Conservation (phyloP, 805 yeast genomes). For the Candida ipomoeae region DNA sequence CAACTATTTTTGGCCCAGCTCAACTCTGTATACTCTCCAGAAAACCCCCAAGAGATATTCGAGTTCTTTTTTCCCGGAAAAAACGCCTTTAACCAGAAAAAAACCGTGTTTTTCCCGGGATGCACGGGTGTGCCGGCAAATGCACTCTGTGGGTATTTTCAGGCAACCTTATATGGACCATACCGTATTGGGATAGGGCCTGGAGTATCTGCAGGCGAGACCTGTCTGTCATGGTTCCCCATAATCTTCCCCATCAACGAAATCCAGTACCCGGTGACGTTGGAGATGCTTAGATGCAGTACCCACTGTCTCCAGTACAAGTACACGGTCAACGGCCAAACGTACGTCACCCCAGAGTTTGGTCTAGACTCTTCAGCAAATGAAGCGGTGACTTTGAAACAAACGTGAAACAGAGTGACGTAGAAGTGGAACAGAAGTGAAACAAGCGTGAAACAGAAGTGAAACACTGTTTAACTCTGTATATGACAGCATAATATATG, state of each 20-base stretch:
- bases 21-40: conserved; percentile 18
- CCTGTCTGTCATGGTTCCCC: conserved; percentile 38
- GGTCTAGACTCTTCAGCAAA: background rate
- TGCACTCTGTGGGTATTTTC: conserved; percentile 73
- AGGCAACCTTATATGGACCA: conserved; percentile 62
- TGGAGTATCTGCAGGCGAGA: conserved; percentile 11
- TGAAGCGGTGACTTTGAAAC: no score
- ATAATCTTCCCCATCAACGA: conserved; percentile 29
- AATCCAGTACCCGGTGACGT: conserved; percentile 3
- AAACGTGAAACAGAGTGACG: no score
- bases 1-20: background rate
- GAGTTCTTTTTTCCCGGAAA: conserved; percentile 50
- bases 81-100: conserved; percentile 19
- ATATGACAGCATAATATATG: no score
- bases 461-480: no score
- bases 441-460: no score
- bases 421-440: no score
- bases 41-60: conserved; percentile 54
- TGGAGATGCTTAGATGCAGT: conserved; percentile 9
- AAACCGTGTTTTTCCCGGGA: conserved; percentile 34
- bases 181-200: conserved; percentile 45
- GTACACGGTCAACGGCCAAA: conserved; percentile 10
- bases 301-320: conserved; percentile 10
- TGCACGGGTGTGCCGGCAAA: conserved; percentile 29
- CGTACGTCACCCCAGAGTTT: background rate